Evolutionary conservation across 1,284 basidiomycete genomes (phyloP).

Genomic region (Phaffia rhodozyma): DNA sequence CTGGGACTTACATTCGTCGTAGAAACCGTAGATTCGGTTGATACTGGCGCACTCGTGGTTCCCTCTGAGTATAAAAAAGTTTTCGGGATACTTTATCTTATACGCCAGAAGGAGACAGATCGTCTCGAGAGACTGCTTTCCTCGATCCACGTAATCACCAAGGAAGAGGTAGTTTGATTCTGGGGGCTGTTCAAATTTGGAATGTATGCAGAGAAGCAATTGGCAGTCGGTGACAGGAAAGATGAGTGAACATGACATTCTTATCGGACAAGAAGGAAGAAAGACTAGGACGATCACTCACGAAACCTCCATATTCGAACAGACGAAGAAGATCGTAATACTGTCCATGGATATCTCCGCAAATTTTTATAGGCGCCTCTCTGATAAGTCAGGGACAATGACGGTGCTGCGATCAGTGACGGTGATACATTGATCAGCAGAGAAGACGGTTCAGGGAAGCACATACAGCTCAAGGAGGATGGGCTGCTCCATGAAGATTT

Average conservation of each 20-base stretch:
- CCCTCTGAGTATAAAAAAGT: constrained; percentile 50
- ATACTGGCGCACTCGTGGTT: constrained; percentile 51
- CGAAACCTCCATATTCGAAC: constrained; percentile 49
- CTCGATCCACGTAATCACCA: constrained; percentile 52
- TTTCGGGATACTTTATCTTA: constrained; percentile 51
- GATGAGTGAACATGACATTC: not conserved
- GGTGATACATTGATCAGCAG: too few relatives aligned
- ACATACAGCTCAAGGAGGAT: constrained; percentile 44
- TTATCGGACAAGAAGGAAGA: not conserved
- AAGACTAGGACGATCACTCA: not conserved
- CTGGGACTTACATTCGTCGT: constrained; percentile 43
- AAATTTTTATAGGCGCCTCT: constrained; percentile 52
- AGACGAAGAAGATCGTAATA: constrained; percentile 49
- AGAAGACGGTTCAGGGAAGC: too few relatives aligned
- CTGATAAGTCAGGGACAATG: not conserved
- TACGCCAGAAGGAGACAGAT: constrained; percentile 24
- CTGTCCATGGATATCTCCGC: constrained; percentile 70
- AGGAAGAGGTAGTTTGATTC: constrained; percentile 52
- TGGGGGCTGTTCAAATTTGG: constrained; percentile 33
- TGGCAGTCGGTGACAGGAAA: not conserved
- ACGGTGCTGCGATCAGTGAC: too few relatives aligned
- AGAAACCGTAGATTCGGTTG: constrained; percentile 51
- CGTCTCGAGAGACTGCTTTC: constrained; percentile 74
- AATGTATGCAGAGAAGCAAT: not conserved
- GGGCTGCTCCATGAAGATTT: constrained; percentile 48